Percentiles rank a stretch among this genome's conserved stretches.
Evolutionary conservation across 2,329 filamentous ascomycete species (phyloP).

Genomic region (Ramularia endophylla): DNA sequence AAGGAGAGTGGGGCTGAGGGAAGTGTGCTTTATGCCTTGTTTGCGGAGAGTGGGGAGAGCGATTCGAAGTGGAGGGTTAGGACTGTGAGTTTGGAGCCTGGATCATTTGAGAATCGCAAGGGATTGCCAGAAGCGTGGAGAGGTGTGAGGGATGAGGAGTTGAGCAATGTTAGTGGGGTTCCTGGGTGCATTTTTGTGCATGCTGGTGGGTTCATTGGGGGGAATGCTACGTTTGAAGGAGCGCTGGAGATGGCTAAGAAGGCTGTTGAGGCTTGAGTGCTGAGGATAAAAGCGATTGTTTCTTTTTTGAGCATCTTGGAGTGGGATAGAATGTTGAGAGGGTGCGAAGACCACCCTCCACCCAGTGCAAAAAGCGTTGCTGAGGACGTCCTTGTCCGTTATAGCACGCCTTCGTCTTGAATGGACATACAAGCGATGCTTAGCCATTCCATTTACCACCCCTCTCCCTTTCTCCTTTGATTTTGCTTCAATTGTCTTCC

Average conservation of each 20-base stretch:
- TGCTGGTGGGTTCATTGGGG: conserved; percentile 91
- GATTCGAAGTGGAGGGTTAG: conserved; percentile 90
- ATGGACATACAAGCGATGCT: no score
- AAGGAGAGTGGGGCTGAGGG: conserved; percentile 45
- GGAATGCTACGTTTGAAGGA: conserved; percentile 86
- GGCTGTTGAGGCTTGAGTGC: conserved; percentile 49
- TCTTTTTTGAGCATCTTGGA: no score
- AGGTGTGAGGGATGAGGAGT: conserved; percentile 77
- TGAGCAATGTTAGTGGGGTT: conserved; percentile 66
- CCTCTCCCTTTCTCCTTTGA: no score
- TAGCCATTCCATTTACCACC: no score
- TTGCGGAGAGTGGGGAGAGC: conserved; percentile 71
- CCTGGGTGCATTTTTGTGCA: conserved; percentile 85
- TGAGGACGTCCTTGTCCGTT: no score
- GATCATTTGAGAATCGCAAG: conserved; percentile 88
- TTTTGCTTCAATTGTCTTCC: no score
- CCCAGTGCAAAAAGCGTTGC: no score
- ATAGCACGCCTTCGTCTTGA: no score
- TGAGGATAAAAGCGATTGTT: no score
- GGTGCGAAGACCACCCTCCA: no score
- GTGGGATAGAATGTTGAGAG: no score
- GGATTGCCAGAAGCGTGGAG: conserved; percentile 87
- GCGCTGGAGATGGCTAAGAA: conserved; percentile 78
- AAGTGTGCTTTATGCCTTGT: conserved; percentile 77
- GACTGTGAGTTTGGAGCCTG: conserved; percentile 75